Evolutionary conservation across 1,284 basidiomycete genomes (phyloP), one percentile per base, ranked within the genome.

Genomic region (Trametes sp.): DNA sequence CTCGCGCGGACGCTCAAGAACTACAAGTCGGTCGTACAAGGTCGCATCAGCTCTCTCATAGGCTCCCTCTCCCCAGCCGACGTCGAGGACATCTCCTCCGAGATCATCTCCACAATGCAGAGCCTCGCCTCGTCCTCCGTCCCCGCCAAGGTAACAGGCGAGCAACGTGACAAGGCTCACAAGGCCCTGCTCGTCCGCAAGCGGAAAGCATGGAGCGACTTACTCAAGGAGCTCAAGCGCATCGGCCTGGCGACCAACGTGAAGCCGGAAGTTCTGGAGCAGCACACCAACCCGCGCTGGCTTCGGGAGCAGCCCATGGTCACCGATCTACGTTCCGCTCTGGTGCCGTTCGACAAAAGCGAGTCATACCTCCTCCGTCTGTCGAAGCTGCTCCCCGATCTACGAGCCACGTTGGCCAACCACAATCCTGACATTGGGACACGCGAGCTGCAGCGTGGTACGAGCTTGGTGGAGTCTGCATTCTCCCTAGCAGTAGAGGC

Each of bases 141-240:
- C 11, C 80, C 87, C 1, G 71, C 72, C 2, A 75, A 73, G 24
- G 66, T 83, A 1, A 74, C 86, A 2, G 78, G 81, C 35, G 87
- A 92, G 64, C 88, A 86, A 51, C 87, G 90, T 55, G 81, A 82
- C 61, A 96, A 94, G 77, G 81, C 86, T 48, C 82, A 87, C 67
- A 98, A 97, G 75, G 86, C 90, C 38, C 77, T 92, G 5, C 76
- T 96, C 53, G 87, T 90, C 9, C 87, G 94, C 33, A 99, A 99
- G 79, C 84, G 93, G 63, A 95, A 95, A 73, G 96, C 96, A 1
- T 96, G 92, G 87, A 88, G 91, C 29, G 95, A 98, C 73, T 81
- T 98, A 23, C 81, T 98, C 65, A 97, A 95, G 77, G 94, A 96
- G 72, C 81, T 98, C 41, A 94, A 94, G 72, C 85, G 86, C 1